Base-by-base conservation (phyloP, 495 filamentous ascomycete genomes). In the Penicillium arizonense region DNA sequence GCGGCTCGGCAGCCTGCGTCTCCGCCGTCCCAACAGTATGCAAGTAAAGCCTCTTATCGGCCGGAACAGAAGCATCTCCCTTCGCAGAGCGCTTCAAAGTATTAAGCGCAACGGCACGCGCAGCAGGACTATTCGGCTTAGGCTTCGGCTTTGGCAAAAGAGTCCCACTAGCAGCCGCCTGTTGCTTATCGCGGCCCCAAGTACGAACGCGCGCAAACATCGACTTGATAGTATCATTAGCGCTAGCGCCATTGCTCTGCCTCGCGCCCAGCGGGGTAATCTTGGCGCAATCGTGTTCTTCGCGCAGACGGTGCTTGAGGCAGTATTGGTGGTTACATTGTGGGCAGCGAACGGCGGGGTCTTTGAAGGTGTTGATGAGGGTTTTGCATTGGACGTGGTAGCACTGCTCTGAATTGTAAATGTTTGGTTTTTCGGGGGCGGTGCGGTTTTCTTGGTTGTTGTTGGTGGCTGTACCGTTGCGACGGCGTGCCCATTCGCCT, bases 291-390 rank as follows among this genome's bases (percentile, higher is more conserved):
- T 92, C 82, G 77, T 98, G 94, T 57, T 90, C 85, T 67, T 97
- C 92, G 38, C 78, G 75, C 35, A 98, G 71, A 5, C 94, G 88
- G 72, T 98, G 94, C 57, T 90, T 87, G 46, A 97, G 83, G 65
- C 94, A 98, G 78, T 97, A 97, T 58, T 87, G 77, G 52, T 87
- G 76, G 61, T 88, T 89, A 67, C 94, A 98, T 35, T 76, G 81
- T 1, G 79, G 59, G 71, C 94, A 98, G 59, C 88, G 87, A 2
- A 96, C 89, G 46, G 83, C 90, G 2, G 90, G 85, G 18, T 85
- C 83, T 26, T 86, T 82, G 28, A 85, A 71, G 0, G 91, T 96
- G 56, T 94, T 87, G 71, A 98, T 85, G 21, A 84, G 76, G 0
- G 89, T 92, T 67, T 96, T 96, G 79, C 94, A 98, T 20, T 67